Conservation (phyloP, 768 basidiomycete species). For the Pulveroboletus sp. region DNA sequence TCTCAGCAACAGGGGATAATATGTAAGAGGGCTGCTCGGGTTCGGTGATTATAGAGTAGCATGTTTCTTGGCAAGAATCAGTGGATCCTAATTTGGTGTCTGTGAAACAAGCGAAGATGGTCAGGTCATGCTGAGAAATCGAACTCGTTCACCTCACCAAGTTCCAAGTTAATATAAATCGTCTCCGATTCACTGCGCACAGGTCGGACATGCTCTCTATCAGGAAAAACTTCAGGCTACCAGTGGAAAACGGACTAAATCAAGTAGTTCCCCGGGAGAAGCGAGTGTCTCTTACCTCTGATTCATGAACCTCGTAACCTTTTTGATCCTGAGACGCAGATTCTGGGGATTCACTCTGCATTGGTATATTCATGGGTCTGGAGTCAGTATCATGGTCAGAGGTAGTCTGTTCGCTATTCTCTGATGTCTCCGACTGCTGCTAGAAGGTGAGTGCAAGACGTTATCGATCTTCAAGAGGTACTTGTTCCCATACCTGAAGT, state of each 20-base stretch:
- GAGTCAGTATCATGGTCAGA: background rate
- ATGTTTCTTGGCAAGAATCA: background rate
- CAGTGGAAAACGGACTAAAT: background rate
- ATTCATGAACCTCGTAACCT: background rate
- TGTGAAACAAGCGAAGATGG: no score
- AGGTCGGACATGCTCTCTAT: background rate
- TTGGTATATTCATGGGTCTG: background rate
- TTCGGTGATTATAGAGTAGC: background rate
- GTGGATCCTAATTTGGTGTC: no score
- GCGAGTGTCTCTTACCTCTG: background rate
- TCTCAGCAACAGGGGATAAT: background rate
- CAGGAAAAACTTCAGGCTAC: background rate
- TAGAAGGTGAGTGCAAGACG: background rate
- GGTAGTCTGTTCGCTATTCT: background rate
- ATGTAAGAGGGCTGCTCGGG: background rate
- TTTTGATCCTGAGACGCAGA: background rate
- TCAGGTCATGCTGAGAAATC: no score
- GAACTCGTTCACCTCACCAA: background rate
- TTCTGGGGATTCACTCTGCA: background rate
- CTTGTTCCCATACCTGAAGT: background rate
- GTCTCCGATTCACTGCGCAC: background rate
- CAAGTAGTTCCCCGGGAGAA: no score
- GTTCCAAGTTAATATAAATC: background rate
- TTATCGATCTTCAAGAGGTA: background rate
- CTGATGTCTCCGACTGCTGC: background rate